phyloP scores from a whole-genome alignment of 768 basidiomycete genomes.

The Termitomyces sp. region DNA sequence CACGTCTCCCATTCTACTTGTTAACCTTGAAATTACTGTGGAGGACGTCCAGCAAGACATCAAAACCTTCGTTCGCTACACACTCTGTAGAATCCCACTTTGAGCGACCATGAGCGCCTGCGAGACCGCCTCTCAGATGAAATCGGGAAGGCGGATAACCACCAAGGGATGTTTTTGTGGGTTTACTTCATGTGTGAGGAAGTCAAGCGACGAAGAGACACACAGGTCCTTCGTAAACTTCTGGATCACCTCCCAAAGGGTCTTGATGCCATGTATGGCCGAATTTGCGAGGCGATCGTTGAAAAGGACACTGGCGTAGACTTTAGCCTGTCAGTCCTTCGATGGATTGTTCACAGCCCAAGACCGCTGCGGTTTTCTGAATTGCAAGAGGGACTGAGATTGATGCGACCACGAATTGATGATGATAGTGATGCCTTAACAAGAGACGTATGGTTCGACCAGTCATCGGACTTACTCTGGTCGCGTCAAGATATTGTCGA shows the following conservation, averaged over 20 bases:
- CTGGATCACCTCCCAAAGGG: neutral
- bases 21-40: neutral
- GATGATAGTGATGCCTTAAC: neutral
- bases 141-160: neutral
- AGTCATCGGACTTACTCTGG: slow-evolving; percentile 3
- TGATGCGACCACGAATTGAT: neutral
- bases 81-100: neutral
- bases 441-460: neutral
- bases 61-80: neutral
- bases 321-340: slow-evolving; percentile 4
- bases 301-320: neutral
- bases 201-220: neutral
- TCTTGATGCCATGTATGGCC: neutral
- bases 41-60: slow-evolving; percentile 4
- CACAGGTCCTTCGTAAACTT: neutral
- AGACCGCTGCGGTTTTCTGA: slow-evolving; percentile 2
- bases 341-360: slow-evolving; percentile 5
- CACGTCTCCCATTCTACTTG: neutral
- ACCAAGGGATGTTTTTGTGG: slow-evolving; percentile 11
- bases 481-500: slow-evolving; percentile 9
- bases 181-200: slow-evolving; percentile 7
- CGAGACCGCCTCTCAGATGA: neutral
- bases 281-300: neutral
- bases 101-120: neutral
- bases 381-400: slow-evolving; percentile 2